phyloP scores from a whole-genome alignment of 2,329 filamentous ascomycete species.

The Cryoendolithus antarcticus region DNA sequence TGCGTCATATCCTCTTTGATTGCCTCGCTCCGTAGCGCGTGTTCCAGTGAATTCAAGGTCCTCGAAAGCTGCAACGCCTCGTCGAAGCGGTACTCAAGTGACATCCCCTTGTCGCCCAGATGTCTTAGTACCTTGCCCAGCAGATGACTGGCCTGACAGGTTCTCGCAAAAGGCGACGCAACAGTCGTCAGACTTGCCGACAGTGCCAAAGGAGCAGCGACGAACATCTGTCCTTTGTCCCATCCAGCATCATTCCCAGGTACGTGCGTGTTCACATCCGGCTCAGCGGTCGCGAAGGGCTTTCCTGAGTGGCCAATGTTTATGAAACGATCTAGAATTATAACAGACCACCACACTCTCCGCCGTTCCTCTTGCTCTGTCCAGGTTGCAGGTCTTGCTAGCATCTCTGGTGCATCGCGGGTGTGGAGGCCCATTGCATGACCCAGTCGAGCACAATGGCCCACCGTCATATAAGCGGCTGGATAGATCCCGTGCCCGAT shows the following conservation, averaged over 20 bases:
- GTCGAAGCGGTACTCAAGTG: constrained; percentile 19
- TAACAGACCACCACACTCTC: constrained; percentile 38
- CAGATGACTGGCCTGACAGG: constrained; percentile 24
- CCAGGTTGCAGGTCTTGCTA: constrained; percentile 32
- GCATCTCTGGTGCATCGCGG: constrained; percentile 23
- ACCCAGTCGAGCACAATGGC: constrained; percentile 33
- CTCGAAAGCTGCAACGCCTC: constrained; percentile 24
- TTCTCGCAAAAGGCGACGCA: constrained; percentile 22
- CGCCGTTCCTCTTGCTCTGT: constrained; percentile 36
- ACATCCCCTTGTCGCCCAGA: constrained; percentile 18
- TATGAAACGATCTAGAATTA: constrained; percentile 33
- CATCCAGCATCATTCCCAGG: constrained; percentile 30
- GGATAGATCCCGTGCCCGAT: constrained; percentile 39
- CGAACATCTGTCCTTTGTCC: constrained; percentile 22
- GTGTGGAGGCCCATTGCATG: constrained; percentile 34
- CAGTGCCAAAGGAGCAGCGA: constrained; percentile 14
- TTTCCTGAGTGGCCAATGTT: constrained; percentile 15
- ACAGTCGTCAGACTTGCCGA: constrained; percentile 11
- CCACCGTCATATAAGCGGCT: constrained; percentile 37
- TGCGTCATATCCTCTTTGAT: background rate
- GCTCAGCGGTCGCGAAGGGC: constrained; percentile 15
- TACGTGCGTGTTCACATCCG: constrained; percentile 17
- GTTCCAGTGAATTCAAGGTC: constrained; percentile 20
- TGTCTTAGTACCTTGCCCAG: constrained; percentile 22
- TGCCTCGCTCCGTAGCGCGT: constrained; percentile 18